These are phyloP conservation scores for Trametopsis cervina DNA, from an alignment of 768 basidiomycete species.

Conservation along the genomic window DNA sequence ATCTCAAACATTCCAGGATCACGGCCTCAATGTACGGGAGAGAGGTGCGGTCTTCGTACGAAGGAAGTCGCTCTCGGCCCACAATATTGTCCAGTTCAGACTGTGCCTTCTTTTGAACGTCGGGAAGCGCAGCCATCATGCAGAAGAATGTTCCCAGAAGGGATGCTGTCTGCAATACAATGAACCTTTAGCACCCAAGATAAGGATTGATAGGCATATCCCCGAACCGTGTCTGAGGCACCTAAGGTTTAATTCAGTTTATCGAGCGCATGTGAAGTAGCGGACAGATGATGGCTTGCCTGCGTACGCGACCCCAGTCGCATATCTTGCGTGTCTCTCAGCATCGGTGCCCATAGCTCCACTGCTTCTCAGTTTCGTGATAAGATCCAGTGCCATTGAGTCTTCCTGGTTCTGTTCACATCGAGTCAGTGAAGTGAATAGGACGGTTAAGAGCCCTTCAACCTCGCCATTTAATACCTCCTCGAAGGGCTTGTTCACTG, in stretches of 20 bases:
- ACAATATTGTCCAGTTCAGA: conserved; percentile 1
- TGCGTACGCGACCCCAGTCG: not conserved
- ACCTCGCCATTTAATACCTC: conserved; percentile 3
- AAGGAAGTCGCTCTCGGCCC: not conserved
- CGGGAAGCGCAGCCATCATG: conserved; percentile 1
- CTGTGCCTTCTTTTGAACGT: conserved; percentile 2
- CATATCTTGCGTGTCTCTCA: not conserved
- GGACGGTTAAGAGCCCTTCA: too few relatives aligned
- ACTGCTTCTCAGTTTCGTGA: not conserved
- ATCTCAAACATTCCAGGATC: conserved; percentile 2
- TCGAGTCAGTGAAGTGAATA: too few relatives aligned
- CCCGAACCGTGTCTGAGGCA: not conserved
- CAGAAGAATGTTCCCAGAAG: not conserved
- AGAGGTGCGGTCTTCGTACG: not conserved
- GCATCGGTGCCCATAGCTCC: not conserved
- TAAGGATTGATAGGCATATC: too few relatives aligned
- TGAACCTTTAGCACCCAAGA: not conserved
- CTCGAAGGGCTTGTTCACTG: conserved; percentile 6
- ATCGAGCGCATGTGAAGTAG: not conserved
- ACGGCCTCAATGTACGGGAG: not conserved
- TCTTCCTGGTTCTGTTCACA: not conserved
- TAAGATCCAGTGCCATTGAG: not conserved
- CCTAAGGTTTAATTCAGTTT: not conserved
- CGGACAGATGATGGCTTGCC: not conserved
- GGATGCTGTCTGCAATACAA: not conserved